phyloP scores from a whole-genome alignment of 495 filamentous ascomycete species.

The Neurospora sp. region DNA sequence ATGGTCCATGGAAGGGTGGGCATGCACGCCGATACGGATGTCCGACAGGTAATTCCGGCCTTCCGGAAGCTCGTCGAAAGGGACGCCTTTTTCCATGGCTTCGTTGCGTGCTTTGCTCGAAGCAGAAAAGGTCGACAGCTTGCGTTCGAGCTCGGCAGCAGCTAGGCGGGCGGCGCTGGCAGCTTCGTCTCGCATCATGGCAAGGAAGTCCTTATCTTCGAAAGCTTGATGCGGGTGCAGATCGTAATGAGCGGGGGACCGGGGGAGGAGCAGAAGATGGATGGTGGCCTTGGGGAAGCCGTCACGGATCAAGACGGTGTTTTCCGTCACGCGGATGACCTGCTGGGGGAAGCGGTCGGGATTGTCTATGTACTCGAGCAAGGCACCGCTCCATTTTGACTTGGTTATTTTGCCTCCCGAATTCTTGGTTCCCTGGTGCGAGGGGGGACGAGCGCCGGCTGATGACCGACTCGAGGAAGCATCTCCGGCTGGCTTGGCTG shows the following conservation, averaged over 20 bases:
- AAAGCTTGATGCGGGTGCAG: constrained; percentile 75
- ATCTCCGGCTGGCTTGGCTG: constrained; percentile 14
- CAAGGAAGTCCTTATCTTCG: constrained; percentile 58
- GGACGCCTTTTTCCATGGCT: constrained; percentile 27
- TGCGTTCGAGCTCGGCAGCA: constrained; percentile 65
- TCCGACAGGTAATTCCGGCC: constrained; percentile 75
- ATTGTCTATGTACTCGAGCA: constrained; percentile 60
- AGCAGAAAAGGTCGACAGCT: constrained; percentile 51
- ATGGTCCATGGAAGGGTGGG: constrained; percentile 83
- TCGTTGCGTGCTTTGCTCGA: constrained; percentile 46
- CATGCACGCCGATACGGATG: constrained; percentile 70
- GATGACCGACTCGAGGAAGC: background rate
- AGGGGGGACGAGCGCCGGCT: constrained; percentile 2
- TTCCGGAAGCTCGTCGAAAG: constrained; percentile 42
- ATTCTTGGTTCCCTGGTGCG: constrained; percentile 8
- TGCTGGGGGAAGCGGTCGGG: constrained; percentile 52
- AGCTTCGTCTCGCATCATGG: constrained; percentile 49
- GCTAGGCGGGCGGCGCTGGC: constrained; percentile 51
- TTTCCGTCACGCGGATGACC: constrained; percentile 58
- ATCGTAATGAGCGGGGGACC: constrained; percentile 47
- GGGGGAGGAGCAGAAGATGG: constrained; percentile 79
- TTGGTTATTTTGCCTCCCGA: constrained; percentile 18
- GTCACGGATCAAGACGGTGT: constrained; percentile 77
- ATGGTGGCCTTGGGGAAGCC: constrained; percentile 74
- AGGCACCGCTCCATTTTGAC: constrained; percentile 46